These are phyloP conservation scores for Ceratocystis ficicola DNA, from an alignment of 2,329 filamentous ascomycete species.

Conservation along the genomic window DNA sequence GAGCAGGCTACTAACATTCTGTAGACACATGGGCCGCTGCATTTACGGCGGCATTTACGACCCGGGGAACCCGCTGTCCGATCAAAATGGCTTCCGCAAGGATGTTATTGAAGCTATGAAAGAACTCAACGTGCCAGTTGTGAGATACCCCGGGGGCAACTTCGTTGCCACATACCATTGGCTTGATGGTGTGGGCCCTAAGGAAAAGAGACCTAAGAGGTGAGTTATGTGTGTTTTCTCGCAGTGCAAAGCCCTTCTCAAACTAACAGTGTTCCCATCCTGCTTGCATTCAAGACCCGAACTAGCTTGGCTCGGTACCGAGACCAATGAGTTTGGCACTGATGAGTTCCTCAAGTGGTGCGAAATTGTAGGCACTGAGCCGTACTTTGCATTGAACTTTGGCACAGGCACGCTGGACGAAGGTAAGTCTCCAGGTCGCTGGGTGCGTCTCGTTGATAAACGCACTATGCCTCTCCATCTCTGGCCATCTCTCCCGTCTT, in stretches of 20 bases:
- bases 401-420: conserved; percentile 52
- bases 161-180: conserved; percentile 79
- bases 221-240: conserved; percentile 22
- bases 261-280: background rate
- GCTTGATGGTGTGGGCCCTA: conserved; percentile 67
- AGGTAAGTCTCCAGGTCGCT: conserved; percentile 24
- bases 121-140: conserved; percentile 63
- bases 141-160: conserved; percentile 73
- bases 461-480: background rate
- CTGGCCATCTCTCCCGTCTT: background rate
- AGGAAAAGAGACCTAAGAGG: conserved; percentile 49
- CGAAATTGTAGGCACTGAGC: conserved; percentile 57
- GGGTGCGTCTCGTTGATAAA: background rate
- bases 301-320: conserved; percentile 65
- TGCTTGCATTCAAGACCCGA: conserved; percentile 44
- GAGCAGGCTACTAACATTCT: background rate
- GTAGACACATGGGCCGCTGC: conserved; percentile 75
- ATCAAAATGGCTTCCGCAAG: conserved; percentile 62
- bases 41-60: conserved; percentile 83
- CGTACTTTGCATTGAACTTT: conserved; percentile 70
- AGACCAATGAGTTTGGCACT: conserved; percentile 70
- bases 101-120: conserved; percentile 64
- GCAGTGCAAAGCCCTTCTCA: background rate
- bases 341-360: conserved; percentile 83
- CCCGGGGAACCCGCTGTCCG: conserved; percentile 58